These are phyloP conservation scores for Notholithocarpus densiflorus DNA, from an alignment of 306 rosid species.

Conservation along the genomic window DNA sequence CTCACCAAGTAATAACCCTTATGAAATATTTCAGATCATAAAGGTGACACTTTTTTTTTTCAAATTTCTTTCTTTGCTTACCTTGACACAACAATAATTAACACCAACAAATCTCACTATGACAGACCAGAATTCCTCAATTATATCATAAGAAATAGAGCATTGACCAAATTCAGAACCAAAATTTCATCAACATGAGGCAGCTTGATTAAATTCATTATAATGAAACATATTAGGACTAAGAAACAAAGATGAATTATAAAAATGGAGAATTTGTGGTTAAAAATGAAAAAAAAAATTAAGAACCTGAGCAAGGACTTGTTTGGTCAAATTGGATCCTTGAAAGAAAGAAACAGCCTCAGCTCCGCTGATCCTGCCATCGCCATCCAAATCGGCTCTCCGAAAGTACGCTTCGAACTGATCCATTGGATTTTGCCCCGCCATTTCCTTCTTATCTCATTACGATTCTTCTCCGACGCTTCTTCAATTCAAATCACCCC, in stretches of 20 bases:
- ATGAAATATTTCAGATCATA: not conserved
- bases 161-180: not conserved
- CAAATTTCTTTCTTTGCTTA: not conserved
- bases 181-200: not conserved
- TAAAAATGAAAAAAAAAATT: not conserved
- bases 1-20: not conserved
- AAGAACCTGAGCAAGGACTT: slow-evolving; percentile 84
- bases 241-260: not conserved
- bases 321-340: slow-evolving; percentile 78
- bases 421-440: slow-evolving; percentile 46
- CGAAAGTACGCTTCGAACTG: slow-evolving; percentile 73
- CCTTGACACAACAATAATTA: not conserved
- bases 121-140: not conserved
- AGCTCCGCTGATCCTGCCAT: slow-evolving; percentile 90
- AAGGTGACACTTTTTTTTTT: not conserved
- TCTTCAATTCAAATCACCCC: not conserved
- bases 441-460: slow-evolving; percentile 18
- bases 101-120: not conserved
- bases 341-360: slow-evolving; percentile 86
- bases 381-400: slow-evolving; percentile 96
- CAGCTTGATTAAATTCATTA: not conserved
- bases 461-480: not conserved
- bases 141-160: not conserved
- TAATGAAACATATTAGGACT: too few relatives aligned
- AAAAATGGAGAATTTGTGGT: not conserved